These are phyloP conservation scores for Aphanomyces invadans DNA, from an alignment of 352 stramenopile genomes.

Conservation along the genomic window DNA sequence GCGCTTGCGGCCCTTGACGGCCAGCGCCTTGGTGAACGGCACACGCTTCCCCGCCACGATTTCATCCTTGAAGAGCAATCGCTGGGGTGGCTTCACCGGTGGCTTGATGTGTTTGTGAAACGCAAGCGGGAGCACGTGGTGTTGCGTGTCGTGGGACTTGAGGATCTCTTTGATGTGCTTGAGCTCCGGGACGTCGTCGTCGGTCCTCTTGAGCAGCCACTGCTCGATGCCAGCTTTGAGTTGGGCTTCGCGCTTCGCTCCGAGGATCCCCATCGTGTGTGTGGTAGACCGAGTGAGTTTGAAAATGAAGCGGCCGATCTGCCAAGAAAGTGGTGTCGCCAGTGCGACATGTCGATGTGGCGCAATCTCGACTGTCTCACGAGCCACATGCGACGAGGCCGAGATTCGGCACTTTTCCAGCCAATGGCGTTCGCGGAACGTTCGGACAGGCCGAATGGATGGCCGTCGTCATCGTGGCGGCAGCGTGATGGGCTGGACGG, in stretches of 20 bases:
- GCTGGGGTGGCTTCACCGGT: background rate
- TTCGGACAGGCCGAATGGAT: too few relatives aligned
- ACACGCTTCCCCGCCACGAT: slow-evolving; percentile 13
- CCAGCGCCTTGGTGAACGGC: slow-evolving; percentile 13
- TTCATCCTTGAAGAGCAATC: slow-evolving; percentile 1
- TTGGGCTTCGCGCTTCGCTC: slow-evolving; percentile 10
- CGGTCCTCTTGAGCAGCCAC: slow-evolving; percentile 21
- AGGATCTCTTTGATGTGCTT: slow-evolving; percentile 18
- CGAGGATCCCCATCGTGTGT: slow-evolving; percentile 11
- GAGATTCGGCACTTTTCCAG: too few relatives aligned
- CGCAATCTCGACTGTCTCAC: too few relatives aligned
- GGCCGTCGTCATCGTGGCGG: too few relatives aligned
- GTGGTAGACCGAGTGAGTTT: background rate
- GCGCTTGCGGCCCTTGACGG: slow-evolving; percentile 8
- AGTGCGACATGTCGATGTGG: too few relatives aligned
- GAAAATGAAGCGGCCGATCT: too few relatives aligned
- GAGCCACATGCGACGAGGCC: too few relatives aligned
- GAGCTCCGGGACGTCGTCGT: background rate
- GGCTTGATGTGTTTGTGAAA: background rate
- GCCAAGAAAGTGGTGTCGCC: too few relatives aligned
- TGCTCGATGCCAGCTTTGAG: slow-evolving; percentile 20
- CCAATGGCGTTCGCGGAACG: too few relatives aligned
- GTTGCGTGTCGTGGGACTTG: slow-evolving; percentile 17
- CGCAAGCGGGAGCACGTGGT: background rate
- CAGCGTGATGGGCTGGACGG: too few relatives aligned